These are phyloP conservation scores for Dothiorella sarmentorum DNA, from an alignment of 2,329 filamentous ascomycete species.

Conservation along the genomic window DNA sequence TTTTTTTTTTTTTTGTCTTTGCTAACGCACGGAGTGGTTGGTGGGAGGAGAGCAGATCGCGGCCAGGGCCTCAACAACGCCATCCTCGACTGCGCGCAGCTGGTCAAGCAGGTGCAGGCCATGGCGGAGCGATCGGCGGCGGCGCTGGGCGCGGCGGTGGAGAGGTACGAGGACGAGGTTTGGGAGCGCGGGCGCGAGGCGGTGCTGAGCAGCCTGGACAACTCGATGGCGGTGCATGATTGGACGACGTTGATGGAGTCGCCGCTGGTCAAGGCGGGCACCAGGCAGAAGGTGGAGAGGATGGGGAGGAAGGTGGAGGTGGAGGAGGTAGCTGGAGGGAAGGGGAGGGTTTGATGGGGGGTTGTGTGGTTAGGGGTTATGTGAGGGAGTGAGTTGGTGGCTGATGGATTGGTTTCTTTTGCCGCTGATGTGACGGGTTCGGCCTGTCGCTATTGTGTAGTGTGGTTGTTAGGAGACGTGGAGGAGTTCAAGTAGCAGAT, in stretches of 20 bases:
- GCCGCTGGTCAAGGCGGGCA: constrained; percentile 33
- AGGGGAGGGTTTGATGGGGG: neutral
- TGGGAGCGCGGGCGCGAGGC: constrained; percentile 34
- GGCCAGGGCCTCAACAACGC: constrained; percentile 51
- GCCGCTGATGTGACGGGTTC: no score
- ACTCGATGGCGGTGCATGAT: constrained; percentile 36
- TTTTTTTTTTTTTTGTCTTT: neutral
- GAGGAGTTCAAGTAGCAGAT: no score
- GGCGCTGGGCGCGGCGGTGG: constrained; percentile 21
- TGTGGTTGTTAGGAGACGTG: no score
- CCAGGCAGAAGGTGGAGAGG: constrained; percentile 21
- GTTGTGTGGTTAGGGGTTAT: no score
- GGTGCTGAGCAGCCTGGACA: constrained; percentile 31
- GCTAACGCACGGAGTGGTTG: neutral
- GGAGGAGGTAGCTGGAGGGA: neutral
- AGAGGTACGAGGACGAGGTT: constrained; percentile 41
- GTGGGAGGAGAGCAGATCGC: constrained; percentile 29
- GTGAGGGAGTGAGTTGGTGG: no score
- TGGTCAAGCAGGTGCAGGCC: constrained; percentile 30
- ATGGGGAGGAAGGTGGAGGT: neutral
- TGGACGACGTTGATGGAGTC: constrained; percentile 36
- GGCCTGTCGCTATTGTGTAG: no score
- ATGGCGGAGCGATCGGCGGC: neutral
- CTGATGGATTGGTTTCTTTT: no score
- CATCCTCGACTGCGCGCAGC: constrained; percentile 42